Evolutionary conservation across 345 rosid species (phyloP).

Genomic region (Gynandropsis gynandra): DNA sequence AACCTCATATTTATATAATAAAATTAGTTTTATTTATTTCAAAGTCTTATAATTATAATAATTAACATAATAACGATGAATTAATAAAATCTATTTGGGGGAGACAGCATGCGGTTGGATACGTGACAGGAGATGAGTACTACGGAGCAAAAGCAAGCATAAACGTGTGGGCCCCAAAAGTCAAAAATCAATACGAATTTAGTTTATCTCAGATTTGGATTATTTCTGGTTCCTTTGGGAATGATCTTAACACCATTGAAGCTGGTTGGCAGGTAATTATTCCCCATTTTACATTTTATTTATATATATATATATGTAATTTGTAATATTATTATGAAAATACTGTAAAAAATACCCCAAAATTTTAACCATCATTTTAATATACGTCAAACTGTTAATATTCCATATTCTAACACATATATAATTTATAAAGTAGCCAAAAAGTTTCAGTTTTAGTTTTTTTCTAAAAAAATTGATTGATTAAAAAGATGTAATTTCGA

Average conservation of each 20-base stretch:
- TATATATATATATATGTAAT: not conserved
- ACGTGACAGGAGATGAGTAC: constrained; percentile 85
- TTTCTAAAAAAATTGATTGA: no score
- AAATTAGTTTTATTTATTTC: no score
- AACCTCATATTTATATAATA: not conserved
- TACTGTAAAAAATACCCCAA: no score
- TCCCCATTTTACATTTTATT: not conserved
- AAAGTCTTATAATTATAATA: no score
- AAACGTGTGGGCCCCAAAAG: constrained; percentile 90
- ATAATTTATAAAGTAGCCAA: no score
- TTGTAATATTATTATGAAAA: not conserved
- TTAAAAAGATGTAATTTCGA: no score
- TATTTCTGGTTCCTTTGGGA: constrained; percentile 88
- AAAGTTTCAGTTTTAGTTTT: no score
- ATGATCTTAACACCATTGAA: constrained; percentile 97
- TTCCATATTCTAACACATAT: no score
- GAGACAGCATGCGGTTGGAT: constrained; percentile 93
- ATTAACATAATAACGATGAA: no score
- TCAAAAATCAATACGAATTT: constrained; percentile 77
- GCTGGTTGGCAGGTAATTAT: constrained; percentile 93
- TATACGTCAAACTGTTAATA: no score
- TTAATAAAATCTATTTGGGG: no score
- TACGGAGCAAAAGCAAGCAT: constrained; percentile 97
- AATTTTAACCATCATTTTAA: no score
- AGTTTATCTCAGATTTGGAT: constrained; percentile 97